Percentiles rank a stretch among this genome's conserved stretches.
phyloP scores from a whole-genome alignment of 1,284 basidiomycete species.

The Somion occarium region DNA sequence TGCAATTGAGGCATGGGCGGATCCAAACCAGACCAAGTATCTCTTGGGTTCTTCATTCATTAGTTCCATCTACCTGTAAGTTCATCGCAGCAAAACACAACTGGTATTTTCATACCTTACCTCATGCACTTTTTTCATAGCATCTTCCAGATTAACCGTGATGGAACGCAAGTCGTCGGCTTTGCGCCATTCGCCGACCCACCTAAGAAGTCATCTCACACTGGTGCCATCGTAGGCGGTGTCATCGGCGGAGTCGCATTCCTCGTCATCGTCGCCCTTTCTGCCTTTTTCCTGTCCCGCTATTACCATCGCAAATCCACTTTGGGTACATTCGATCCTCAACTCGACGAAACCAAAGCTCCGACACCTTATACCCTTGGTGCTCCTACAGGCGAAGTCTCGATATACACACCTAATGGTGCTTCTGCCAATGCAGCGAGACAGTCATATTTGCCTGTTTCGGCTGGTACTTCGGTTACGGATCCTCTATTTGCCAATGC shows the following conservation, averaged over 20 bases:
- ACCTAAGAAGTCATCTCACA: slow-evolving; percentile 14
- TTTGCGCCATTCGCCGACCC: slow-evolving; percentile 25
- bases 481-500: not conserved
- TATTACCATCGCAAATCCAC: not conserved
- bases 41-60: slow-evolving; percentile 37
- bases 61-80: slow-evolving; percentile 35
- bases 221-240: slow-evolving; percentile 12
- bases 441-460: not conserved
- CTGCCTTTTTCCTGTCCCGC: slow-evolving; percentile 3
- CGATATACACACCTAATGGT: not conserved
- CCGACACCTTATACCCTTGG: slow-evolving; percentile 1
- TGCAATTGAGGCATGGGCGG: slow-evolving; percentile 32
- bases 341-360: not conserved
- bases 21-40: slow-evolving; percentile 27
- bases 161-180: slow-evolving; percentile 29
- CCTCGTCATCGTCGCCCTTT: slow-evolving; percentile 5
- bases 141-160: slow-evolving; percentile 30
- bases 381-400: not conserved
- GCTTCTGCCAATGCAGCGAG: too few relatives aligned
- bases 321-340: slow-evolving; percentile 2
- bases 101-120: not conserved
- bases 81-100: slow-evolving; percentile 6
- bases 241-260: slow-evolving; percentile 10
- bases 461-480: not conserved
- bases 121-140: slow-evolving; percentile 15